These are phyloP conservation scores for Umbellularia californica DNA, from an alignment of 164 flowering plant genomes.

Conservation along the genomic window DNA sequence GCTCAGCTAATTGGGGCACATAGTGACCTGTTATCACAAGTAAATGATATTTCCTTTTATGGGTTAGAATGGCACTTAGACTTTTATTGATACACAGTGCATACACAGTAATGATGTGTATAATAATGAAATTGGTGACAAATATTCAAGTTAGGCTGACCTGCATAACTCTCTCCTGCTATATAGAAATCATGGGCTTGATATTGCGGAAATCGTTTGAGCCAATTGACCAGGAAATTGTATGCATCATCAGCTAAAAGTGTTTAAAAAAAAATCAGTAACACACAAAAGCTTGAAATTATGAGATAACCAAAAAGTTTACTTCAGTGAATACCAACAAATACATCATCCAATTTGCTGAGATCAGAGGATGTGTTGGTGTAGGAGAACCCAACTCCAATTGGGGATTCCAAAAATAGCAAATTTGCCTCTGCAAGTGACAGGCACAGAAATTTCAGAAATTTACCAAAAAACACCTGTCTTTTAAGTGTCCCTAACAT, in stretches of 20 bases:
- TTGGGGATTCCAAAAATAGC: constrained; percentile 76
- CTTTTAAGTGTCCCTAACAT: too few species aligned
- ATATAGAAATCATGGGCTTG: constrained; percentile 49
- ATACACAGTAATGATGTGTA: background rate
- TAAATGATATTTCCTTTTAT: background rate
- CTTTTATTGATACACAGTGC: background rate
- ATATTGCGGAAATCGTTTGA: constrained; percentile 54
- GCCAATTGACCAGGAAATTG: constrained; percentile 61
- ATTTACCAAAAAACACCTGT: background rate
- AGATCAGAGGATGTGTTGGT: constrained; percentile 67
- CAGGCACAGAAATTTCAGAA: background rate
- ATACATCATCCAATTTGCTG: constrained; percentile 36
- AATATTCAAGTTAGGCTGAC: background rate
- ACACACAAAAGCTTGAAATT: background rate
- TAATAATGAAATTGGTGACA: background rate
- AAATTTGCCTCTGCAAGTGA: constrained; percentile 56
- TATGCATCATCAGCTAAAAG: constrained; percentile 55
- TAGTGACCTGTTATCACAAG: constrained; percentile 48
- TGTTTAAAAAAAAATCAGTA: background rate
- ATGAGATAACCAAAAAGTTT: background rate
- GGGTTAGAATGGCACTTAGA: background rate
- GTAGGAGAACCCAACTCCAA: constrained; percentile 81
- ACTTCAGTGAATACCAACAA: constrained; percentile 40
- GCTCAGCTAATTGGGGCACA: constrained; percentile 72
- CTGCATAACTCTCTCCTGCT: constrained; percentile 45